These are phyloP conservation scores for Microcos paniculata DNA, from an alignment of 345 rosid genomes.

Conservation along the genomic window DNA sequence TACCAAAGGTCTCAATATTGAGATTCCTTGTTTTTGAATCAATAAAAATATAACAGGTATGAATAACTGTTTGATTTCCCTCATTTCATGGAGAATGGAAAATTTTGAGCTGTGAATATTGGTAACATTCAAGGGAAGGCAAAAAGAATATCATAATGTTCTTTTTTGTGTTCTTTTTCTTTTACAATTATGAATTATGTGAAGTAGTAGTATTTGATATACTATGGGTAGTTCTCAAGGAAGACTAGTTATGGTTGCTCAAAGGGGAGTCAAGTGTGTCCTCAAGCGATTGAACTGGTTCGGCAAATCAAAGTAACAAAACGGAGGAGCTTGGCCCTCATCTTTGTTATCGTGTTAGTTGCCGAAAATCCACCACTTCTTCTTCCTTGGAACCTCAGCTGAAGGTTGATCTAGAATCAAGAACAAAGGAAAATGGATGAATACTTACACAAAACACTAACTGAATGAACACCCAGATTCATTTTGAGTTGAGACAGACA, in stretches of 20 bases:
- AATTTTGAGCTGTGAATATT: background rate
- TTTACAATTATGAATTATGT: too few species aligned
- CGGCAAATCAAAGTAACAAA: background rate
- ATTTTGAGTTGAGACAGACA: background rate
- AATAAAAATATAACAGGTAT: background rate
- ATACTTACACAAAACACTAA: too few species aligned
- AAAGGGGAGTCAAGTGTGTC: background rate
- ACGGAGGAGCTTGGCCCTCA: background rate
- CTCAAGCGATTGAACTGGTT: background rate
- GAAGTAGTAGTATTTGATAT: too few species aligned
- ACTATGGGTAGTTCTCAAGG: background rate
- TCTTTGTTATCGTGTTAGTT: conserved; percentile 32
- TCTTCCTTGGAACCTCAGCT: conserved; percentile 53
- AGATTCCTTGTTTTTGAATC: conserved; percentile 7
- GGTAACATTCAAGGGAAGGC: background rate
- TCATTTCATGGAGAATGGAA: conserved; percentile 1
- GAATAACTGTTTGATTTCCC: background rate
- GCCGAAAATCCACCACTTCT: conserved; percentile 77
- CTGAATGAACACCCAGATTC: too few species aligned
- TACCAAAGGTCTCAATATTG: background rate
- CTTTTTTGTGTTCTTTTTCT: too few species aligned
- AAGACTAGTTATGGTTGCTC: background rate
- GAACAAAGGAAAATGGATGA: background rate
- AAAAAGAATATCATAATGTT: too few species aligned
- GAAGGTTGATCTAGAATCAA: conserved; percentile 42